Evolutionary conservation across 73 alveolate species (phyloP).

Genomic region (Paramecium primaurelia): DNA sequence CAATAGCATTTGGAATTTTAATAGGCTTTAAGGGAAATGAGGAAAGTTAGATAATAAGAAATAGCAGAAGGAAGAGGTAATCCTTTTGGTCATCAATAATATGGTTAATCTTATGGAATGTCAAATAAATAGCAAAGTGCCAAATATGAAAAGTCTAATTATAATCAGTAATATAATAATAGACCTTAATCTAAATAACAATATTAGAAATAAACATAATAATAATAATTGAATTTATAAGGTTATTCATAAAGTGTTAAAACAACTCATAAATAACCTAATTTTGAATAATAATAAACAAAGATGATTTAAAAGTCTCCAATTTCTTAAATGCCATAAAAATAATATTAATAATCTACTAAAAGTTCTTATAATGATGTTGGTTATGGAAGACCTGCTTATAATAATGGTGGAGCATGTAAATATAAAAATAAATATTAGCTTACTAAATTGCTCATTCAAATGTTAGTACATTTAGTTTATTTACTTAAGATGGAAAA

Average conservation of each 20-base stretch:
- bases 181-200: background rate
- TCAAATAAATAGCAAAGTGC: background rate
- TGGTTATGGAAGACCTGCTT: background rate
- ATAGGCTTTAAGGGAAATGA: constrained; percentile 39
- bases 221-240: background rate
- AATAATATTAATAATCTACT: background rate
- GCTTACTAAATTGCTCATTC: constrained; percentile 22
- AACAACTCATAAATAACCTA: background rate
- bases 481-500: constrained; percentile 5
- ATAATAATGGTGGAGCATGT: constrained; percentile 18
- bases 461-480: constrained; percentile 13
- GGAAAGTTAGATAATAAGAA: constrained; percentile 30
- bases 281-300: background rate
- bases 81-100: background rate
- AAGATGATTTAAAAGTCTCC: background rate
- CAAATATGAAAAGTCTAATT: background rate
- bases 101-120: background rate
- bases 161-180: background rate
- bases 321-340: background rate
- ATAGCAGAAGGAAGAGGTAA: background rate
- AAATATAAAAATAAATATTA: background rate
- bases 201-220: background rate
- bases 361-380: background rate
- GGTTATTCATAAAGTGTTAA: background rate
- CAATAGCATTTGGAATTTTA: constrained; percentile 33